Percentiles rank a stretch among this genome's conserved stretches.
Conservation (phyloP, 1,139 yeast genomes). For the Pichia sp. region DNA sequence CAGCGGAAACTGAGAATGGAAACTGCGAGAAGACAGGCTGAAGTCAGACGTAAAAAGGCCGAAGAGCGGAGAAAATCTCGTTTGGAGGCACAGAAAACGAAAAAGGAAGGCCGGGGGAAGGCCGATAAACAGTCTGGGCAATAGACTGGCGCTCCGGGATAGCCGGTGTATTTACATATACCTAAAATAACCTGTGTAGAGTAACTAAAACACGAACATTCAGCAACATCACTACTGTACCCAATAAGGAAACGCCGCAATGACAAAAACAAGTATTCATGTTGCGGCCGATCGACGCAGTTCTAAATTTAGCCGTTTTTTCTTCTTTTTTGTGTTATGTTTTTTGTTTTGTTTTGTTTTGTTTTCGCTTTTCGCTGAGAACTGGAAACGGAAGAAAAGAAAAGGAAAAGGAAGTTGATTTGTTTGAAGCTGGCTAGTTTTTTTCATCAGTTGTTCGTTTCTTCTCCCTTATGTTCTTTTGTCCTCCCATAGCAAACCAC, state of each 20-base stretch:
- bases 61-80: constrained; percentile 21
- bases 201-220: background rate
- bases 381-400: background rate
- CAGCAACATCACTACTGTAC: background rate
- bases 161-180: background rate
- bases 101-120: background rate
- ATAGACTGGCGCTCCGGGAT: background rate
- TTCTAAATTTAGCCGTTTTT: background rate
- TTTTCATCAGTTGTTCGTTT: background rate
- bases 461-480: background rate
- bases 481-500: background rate
- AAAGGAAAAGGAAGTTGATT: background rate
- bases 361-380: background rate
- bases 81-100: constrained; percentile 3
- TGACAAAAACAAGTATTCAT: background rate
- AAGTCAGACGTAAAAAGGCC: constrained; percentile 21
- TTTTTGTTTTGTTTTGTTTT: background rate
- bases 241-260: background rate
- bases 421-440: background rate
- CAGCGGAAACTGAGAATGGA: constrained; percentile 18
- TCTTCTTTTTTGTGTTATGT: background rate
- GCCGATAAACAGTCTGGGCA: background rate
- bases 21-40: constrained; percentile 22
- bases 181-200: background rate
- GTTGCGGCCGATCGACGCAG: background rate